Evolutionary conservation across 495 filamentous ascomycete species (phyloP), one percentile per base, ranked within the genome.

Genomic region (Halenospora varia): DNA sequence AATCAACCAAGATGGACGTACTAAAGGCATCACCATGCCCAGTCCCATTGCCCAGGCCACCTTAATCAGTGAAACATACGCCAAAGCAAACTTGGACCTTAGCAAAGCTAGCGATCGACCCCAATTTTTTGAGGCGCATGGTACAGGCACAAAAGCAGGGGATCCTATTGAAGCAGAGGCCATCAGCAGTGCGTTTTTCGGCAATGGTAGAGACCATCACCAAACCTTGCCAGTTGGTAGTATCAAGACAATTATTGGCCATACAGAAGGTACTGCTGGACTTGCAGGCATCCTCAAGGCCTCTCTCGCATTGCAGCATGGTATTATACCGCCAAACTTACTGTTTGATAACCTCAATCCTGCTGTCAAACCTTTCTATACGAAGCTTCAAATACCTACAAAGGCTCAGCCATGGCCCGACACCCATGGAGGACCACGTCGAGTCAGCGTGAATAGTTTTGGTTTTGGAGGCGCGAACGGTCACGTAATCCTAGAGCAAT

Each of bases 371-470:
- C 68, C 74, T 0, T 78, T 68, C 45, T 77, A 69, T 51, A 24
- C 42, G 0, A 45, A 66, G 35, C 66, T 82, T 3, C 9, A 69
- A 6, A 62, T 83, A 3, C 76, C 78, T 0, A 81, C 10, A 0
- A 18, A 15, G 9, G 10, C 56, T 8, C 41, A 64, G 0, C 55
- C 71, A n/a, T 82, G 79, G 79, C 79, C 79, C 0, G 24, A 4
- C 61, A 64, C 0, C 18, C 59, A 0, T 76, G 73, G 2, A 60
- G 67, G 2, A 81, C 71, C 77, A 0, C 77, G 75, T 19, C 71
- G 83, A 35, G 77, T 73, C 0, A 84, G 79, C 22, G 73, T 88
- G 18, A 87, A 84, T 56, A 82, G 76, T 3, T 87, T 84, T 22
- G 72, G 72, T 23, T 75, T 73, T 25, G 71, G 71, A 3, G 72